Evolutionary conservation across 306 rosid species (phyloP), one percentile per base, ranked within the genome.

Genomic region (Alnus rubra): DNA sequence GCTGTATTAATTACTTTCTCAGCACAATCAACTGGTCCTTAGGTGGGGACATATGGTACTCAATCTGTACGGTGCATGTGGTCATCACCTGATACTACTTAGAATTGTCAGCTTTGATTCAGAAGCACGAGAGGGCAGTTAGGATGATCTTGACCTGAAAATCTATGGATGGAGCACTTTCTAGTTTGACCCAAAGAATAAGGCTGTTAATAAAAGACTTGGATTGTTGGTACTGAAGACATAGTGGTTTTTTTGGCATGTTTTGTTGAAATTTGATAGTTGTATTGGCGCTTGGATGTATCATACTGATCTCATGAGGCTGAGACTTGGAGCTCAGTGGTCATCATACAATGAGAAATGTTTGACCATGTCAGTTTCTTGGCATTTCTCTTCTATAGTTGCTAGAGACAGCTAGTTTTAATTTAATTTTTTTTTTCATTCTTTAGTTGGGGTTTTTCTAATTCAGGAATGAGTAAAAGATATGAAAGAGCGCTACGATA

Each of bases 141-240:
- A 49, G 50, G 59, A 75, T 33, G 70, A 75, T 62, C 28, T 76
- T 48, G 72, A 76, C 8, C 30, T 31, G 45, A 62, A 62, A 62
- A 33, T 30, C 69, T 62, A 14, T 62, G 31, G 18, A 62, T 30
- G 30, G 44, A 59, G 37, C 15, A 8, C 23, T 62, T 62, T 13
- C 69, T 44, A 62, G n/a, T 33, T 33, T 62, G 8, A 62, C 69
- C 5, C n/a, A 31, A 31, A 2, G 31, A 62, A 62, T 31, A 30
- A 35, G 65, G 13, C 65, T 31, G 28, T 23, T 23, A 23, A 23
- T 23, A 23, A 23, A 23, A 23, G 28, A 23, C 28, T 23, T 23
- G 28, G 28, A 23, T 23, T 23, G 28, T 23, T 23, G 28, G 28
- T 23, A 23, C 28, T 23, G 9, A 37, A 58, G 65, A 58, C 37